phyloP scores from a whole-genome alignment of 1,284 basidiomycete species.

The Kwoniella shivajii region DNA sequence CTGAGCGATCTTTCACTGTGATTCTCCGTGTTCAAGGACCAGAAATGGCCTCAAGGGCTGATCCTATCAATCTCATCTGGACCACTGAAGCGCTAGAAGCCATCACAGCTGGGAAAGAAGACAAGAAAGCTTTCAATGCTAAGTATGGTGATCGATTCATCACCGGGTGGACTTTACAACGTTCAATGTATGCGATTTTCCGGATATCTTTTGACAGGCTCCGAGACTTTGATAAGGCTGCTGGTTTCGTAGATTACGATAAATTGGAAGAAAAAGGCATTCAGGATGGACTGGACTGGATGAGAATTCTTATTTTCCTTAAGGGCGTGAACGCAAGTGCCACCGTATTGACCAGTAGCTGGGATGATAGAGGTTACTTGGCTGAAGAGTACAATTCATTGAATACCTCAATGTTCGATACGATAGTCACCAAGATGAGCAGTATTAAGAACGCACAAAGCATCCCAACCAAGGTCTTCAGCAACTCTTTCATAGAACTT shows the following conservation, averaged over 20 bases:
- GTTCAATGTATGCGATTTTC: neutral
- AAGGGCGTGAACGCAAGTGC: neutral
- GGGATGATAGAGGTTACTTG: neutral
- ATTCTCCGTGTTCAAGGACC: neutral
- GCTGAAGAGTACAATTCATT: neutral
- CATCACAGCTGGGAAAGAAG: neutral
- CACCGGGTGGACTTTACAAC: neutral
- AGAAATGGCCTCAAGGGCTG: neutral
- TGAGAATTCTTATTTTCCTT: neutral
- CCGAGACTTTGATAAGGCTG: neutral
- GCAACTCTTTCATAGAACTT: neutral
- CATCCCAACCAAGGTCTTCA: neutral
- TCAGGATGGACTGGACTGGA: neutral
- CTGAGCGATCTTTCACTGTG: neutral
- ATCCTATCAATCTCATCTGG: neutral
- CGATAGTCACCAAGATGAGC: neutral
- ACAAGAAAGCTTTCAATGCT: neutral
- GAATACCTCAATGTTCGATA: neutral
- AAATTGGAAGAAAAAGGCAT: neutral
- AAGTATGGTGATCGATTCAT: neutral
- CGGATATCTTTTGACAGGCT: neutral
- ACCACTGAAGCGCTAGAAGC: neutral
- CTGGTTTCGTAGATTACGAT: neutral
- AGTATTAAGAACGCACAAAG: neutral
- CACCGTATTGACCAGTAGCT: neutral